Evolutionary conservation across 1,139 yeast genomes (phyloP).

Genomic region (Diutina siamensis): DNA sequence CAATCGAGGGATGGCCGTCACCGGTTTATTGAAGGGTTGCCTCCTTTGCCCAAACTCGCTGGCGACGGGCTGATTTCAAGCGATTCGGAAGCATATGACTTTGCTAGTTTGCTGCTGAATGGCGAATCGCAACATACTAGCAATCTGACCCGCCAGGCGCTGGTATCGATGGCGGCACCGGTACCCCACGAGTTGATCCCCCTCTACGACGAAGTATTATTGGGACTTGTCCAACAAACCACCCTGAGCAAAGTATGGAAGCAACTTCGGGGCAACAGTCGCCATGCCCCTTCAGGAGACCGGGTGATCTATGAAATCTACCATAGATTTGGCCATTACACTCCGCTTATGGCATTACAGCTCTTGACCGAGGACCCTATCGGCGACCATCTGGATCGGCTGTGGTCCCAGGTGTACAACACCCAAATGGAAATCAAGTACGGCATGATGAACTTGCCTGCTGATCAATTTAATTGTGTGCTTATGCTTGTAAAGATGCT

Average conservation of each 20-base stretch:
- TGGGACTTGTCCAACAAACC: neutral
- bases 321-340: neutral
- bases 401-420: conserved; percentile 1
- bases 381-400: neutral
- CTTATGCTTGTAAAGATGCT: neutral
- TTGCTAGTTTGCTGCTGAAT: neutral
- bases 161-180: neutral
- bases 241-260: neutral
- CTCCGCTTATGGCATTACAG: conserved; percentile 2
- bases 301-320: neutral
- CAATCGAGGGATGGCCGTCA: neutral
- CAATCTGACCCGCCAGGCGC: neutral
- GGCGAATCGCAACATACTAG: neutral
- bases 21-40: neutral
- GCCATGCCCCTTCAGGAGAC: neutral
- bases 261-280: neutral
- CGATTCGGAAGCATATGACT: neutral
- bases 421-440: conserved; percentile 5
- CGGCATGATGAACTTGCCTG: neutral
- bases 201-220: neutral
- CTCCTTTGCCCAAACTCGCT: neutral
- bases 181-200: neutral
- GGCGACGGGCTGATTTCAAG: neutral
- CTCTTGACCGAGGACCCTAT: neutral
- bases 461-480: neutral